Evolutionary conservation across 2,329 filamentous ascomycete genomes (phyloP).

Genomic region (Pseudogymnoascus sp.): DNA sequence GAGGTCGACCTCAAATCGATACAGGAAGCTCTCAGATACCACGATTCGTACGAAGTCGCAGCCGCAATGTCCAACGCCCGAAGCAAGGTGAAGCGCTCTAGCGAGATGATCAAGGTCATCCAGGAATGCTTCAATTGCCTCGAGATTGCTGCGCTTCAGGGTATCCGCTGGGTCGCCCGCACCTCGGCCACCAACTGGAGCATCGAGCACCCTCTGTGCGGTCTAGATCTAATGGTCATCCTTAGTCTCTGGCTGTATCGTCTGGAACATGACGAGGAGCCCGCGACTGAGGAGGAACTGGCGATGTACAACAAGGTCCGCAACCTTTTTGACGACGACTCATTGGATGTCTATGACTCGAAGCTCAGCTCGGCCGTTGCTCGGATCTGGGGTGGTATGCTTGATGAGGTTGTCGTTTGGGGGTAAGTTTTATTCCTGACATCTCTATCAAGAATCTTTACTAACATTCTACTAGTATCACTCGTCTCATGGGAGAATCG

Average conservation of each 20-base stretch:
- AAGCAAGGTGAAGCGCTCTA: conserved; percentile 86
- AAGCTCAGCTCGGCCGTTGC: conserved; percentile 94
- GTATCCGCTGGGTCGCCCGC: conserved; percentile 95
- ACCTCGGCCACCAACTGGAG: conserved; percentile 99
- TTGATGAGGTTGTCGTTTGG: conserved; percentile 98
- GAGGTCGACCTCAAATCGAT: conserved; percentile 94
- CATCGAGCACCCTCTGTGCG: conserved; percentile 92
- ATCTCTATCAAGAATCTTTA: conserved; percentile 6
- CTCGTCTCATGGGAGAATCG: conserved; percentile 93
- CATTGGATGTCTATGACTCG: conserved; percentile 68
- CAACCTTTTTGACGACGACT: conserved; percentile 82
- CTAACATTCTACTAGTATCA: conserved; percentile 58
- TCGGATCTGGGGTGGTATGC: conserved; percentile 92
- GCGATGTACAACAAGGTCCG: conserved; percentile 90
- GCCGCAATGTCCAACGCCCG: conserved; percentile 92
- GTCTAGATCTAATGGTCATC: conserved; percentile 95
- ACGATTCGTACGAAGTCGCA: conserved; percentile 94
- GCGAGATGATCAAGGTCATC: conserved; percentile 98
- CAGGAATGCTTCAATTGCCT: conserved; percentile 97
- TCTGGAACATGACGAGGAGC: conserved; percentile 97
- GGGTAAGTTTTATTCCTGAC: conserved; percentile 60
- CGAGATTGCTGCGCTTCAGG: conserved; percentile 87
- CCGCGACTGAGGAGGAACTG: conserved; percentile 72
- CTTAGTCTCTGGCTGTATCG: conserved; percentile 97
- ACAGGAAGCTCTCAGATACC: conserved; percentile 92